A percentile compares a stretch with the other conserved stretches of the same genome.
These are phyloP conservation scores for Pseudozyma tsukubaensis DNA, from an alignment of 1,284 basidiomycete species.

Conservation along the genomic window DNA sequence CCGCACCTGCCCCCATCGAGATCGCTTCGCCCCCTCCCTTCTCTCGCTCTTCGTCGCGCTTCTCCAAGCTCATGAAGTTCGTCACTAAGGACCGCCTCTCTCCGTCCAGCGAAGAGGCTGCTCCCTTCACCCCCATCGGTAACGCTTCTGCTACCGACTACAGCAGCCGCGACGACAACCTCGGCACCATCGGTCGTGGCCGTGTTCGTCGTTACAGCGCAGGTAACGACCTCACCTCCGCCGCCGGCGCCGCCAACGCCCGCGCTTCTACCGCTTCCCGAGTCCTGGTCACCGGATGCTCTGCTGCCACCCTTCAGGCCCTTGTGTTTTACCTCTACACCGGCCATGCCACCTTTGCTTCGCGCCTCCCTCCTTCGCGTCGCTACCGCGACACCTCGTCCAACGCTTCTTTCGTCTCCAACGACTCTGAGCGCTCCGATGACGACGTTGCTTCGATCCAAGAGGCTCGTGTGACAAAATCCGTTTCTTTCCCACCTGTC, in stretches of 20 bases:
- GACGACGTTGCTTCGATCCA: slow-evolving; percentile 4
- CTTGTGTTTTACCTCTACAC: slow-evolving; percentile 60
- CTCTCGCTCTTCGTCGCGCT: slow-evolving; percentile 35
- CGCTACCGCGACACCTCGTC: slow-evolving; percentile 23
- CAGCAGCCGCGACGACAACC: not conserved
- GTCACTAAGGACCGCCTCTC: slow-evolving; percentile 40
- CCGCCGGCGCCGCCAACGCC: not conserved
- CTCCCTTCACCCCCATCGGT: slow-evolving; percentile 17
- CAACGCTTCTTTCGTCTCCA: slow-evolving; percentile 7
- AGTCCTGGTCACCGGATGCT: slow-evolving; percentile 43
- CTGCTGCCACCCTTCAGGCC: slow-evolving; percentile 54
- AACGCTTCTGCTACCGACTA: slow-evolving; percentile 19
- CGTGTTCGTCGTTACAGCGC: slow-evolving; percentile 36
- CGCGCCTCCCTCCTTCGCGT: slow-evolving; percentile 23
- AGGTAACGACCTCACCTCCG: slow-evolving; percentile 31
- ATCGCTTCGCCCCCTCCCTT: slow-evolving; percentile 16
- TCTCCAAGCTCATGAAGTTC: slow-evolving; percentile 44
- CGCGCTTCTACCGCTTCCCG: slow-evolving; percentile 20
- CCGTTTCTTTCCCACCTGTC: slow-evolving; percentile 43
- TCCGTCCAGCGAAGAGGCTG: slow-evolving; percentile 20
- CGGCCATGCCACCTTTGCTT: slow-evolving; percentile 51
- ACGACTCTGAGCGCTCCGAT: slow-evolving; percentile 17
- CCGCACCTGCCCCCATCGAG: slow-evolving; percentile 12
- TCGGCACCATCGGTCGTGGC: slow-evolving; percentile 14
- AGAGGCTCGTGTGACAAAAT: slow-evolving; percentile 21